A percentile compares a stretch with the other conserved stretches of the same genome.
Conservation (phyloP, 306 rosid genomes). For the Vicia villosa region DNA sequence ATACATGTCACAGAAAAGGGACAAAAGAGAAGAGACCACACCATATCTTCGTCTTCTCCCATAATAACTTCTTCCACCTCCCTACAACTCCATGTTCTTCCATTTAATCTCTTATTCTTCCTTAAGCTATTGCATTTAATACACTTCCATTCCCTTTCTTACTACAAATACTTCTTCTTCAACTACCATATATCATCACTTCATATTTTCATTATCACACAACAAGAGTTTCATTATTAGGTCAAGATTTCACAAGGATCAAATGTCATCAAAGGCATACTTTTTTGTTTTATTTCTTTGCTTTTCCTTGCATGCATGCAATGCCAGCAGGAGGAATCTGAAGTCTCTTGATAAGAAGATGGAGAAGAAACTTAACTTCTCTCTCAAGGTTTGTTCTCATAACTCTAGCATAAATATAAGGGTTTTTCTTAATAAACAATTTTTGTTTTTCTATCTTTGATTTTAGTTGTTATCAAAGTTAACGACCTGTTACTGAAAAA, state of each 20-base stretch:
- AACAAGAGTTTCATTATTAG: not conserved
- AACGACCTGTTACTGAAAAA: too few relatives aligned
- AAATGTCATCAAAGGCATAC: conserved; percentile 60
- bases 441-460: not conserved
- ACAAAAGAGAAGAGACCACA: conserved; percentile 48
- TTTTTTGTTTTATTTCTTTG: conserved; percentile 54
- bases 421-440: too few relatives aligned
- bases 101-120: conserved; percentile 44
- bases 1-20: conserved; percentile 46
- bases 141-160: conserved; percentile 45
- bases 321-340: conserved; percentile 45
- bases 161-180: conserved; percentile 40
- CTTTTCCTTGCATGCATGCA: conserved; percentile 67
- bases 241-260: not conserved
- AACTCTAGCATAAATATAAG: not conserved
- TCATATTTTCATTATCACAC: conserved; percentile 21
- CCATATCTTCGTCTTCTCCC: conserved; percentile 46
- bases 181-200: conserved; percentile 22
- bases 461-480: not conserved
- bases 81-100: conserved; percentile 66
- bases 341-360: conserved; percentile 29
- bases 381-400: conserved; percentile 39
- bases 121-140: conserved; percentile 53
- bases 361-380: conserved; percentile 36
- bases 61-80: conserved; percentile 46